Conservation (phyloP, 495 filamentous ascomycete genomes). For the Penicillium cinerascens region DNA sequence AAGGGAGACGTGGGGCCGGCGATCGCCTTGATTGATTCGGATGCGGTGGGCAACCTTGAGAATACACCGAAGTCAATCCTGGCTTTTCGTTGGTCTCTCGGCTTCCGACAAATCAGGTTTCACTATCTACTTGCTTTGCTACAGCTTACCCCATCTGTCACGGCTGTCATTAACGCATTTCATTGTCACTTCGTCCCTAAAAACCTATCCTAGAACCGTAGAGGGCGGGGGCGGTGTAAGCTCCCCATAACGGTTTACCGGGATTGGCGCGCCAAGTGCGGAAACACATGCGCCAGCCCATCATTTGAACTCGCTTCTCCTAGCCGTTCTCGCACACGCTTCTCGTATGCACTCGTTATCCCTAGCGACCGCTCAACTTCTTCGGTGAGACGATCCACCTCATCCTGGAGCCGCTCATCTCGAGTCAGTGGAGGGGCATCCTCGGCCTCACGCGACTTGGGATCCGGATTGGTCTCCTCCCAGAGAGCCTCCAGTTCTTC, state of each 20-base stretch:
- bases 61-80: background rate
- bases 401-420: slow-evolving; percentile 54
- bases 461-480: slow-evolving; percentile 50
- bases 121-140: background rate
- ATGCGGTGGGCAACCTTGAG: slow-evolving; percentile 12
- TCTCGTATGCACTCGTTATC: slow-evolving; percentile 44
- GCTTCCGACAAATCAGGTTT: background rate
- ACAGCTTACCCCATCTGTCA: background rate
- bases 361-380: slow-evolving; percentile 52
- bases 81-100: background rate
- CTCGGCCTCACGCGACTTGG: slow-evolving; percentile 32
- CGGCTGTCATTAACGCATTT: background rate
- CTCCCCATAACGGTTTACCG: slow-evolving; percentile 10
- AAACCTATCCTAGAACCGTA: background rate
- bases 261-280: slow-evolving; percentile 34
- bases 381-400: slow-evolving; percentile 51
- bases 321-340: slow-evolving; percentile 39
- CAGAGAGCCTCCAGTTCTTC: slow-evolving; percentile 76
- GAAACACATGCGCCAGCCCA: slow-evolving; percentile 43
- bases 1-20: slow-evolving; percentile 22
- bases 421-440: slow-evolving; percentile 32
- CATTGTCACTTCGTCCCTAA: background rate
- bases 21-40: slow-evolving; percentile 28
- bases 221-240: too few species aligned
- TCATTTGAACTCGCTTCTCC: slow-evolving; percentile 11